These are phyloP conservation scores for Populus hybrid DNA, from an alignment of 441 rosid genomes.

Conservation along the genomic window DNA sequence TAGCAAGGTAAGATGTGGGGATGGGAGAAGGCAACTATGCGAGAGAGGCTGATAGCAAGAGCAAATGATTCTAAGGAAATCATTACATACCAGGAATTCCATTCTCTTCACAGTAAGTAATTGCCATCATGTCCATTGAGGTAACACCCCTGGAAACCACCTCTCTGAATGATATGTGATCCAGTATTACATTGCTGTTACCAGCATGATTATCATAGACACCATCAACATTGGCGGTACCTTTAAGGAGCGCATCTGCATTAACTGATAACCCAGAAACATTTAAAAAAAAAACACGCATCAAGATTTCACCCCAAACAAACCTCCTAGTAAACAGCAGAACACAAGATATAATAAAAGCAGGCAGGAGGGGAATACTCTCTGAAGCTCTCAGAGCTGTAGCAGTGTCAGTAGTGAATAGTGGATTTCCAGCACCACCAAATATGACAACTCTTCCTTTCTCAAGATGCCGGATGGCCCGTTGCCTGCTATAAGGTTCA, in stretches of 20 bases:
- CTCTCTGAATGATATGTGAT: slow-evolving; percentile 54
- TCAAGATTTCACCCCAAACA: neutral
- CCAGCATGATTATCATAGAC: slow-evolving; percentile 47
- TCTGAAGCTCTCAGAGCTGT: slow-evolving; percentile 79
- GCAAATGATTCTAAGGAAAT: neutral
- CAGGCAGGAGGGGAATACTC: slow-evolving; percentile 28
- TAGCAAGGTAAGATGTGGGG: neutral
- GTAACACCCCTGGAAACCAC: slow-evolving; percentile 41
- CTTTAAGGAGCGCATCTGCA: slow-evolving; percentile 61
- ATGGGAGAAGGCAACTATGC: too few relatives aligned
- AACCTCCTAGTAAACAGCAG: neutral
- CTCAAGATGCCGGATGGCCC: slow-evolving; percentile 83
- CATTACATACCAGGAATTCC: slow-evolving; percentile 57
- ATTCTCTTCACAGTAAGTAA: slow-evolving; percentile 60
- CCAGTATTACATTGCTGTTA: slow-evolving; percentile 35
- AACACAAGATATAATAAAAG: neutral
- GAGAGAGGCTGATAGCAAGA: neutral
- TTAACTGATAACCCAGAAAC: slow-evolving; percentile 36
- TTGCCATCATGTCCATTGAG: slow-evolving; percentile 58
- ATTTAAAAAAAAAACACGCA: neutral
- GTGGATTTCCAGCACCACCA: slow-evolving; percentile 87
- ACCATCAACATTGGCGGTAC: slow-evolving; percentile 42
- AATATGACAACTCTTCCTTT: slow-evolving; percentile 95
- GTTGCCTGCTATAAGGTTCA: slow-evolving; percentile 79
- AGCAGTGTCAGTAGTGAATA: slow-evolving; percentile 84